Evolutionary conservation across 495 filamentous ascomycete genomes (phyloP), one percentile per base, ranked within the genome.

Genomic region (Hypoxylon intermedium): DNA sequence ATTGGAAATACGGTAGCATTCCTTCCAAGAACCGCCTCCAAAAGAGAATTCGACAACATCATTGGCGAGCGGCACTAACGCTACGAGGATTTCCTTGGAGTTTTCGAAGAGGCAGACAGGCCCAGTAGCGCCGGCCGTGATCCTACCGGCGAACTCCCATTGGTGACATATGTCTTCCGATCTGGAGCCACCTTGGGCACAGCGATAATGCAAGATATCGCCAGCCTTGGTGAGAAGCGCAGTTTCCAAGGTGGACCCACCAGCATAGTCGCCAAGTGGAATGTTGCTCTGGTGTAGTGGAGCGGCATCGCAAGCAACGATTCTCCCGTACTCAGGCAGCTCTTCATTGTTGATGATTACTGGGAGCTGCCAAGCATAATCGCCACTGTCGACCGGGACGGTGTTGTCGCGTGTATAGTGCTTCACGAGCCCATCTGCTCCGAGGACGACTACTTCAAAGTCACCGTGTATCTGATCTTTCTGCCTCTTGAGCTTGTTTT

Each of bases 361-460:
- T 3, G 58, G 57, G 6, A 31, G 21, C 2, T 42, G n/a, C 63
- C 63, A 67, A 7, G 42, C 41, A 44, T 46, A 55, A 2, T 21
- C 9, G 13, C 33, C 46, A 2, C 24, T 36, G 12, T 46, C 16
- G 7, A 15, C 7, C 5, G 43, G 40, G 28, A 38, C 11, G 2
- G 37, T 36, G 5, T 63, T 59, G 16, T 67, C 49, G 23, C 63
- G 63, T 9, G 48, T 67, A 12, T 63, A 67, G 18, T 67, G 63
- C 7, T 42, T 49, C 26, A 67, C 11, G 6, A 31, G 12, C 2
- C 63, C 58, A n/a, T 43, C 34, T 6, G 18, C 38, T 44, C 59
- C 58, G 12, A 59, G 53, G n/a, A 67, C 63, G 19, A 67, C 19
- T 7, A 67, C 63, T 38, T 67, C 63, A 18, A 67, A 62, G 23